phyloP scores from a whole-genome alignment of 192 early-diverging fungal genomes.

The Diversispora epigaea region DNA sequence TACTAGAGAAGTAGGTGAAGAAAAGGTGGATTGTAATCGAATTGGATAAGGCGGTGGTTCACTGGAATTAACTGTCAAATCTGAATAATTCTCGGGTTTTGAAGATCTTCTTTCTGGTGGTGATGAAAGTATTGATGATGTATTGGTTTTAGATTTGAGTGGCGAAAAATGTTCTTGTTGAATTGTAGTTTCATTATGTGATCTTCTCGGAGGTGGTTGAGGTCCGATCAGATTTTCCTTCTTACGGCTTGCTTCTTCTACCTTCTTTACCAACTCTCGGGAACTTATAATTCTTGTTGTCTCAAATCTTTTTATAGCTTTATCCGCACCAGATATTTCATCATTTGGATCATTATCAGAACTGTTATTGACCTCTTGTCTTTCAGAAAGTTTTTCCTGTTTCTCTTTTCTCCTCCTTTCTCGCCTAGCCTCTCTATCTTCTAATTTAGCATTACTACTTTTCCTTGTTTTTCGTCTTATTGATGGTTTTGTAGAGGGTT shows the following conservation, averaged over 20 bases:
- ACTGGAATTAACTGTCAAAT: not conserved
- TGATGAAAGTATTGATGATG: constrained; percentile 1
- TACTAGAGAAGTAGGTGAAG: not conserved
- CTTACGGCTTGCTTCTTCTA: not conserved
- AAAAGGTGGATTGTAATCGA: constrained; percentile 1
- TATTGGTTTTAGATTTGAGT: not conserved
- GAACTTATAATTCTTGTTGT: not conserved
- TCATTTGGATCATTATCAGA: not conserved
- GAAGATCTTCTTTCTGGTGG: not conserved
- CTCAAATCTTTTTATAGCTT: not conserved
- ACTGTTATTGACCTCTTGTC: constrained; percentile 2
- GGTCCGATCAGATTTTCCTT: not conserved
- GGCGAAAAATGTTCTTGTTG: not conserved
- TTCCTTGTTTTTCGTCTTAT: constrained; percentile 28
- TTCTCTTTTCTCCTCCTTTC: constrained; percentile 26
- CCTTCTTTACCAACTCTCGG: not conserved
- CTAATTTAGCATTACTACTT: constrained; percentile 27
- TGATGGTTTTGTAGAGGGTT: not conserved
- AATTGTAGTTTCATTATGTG: not conserved
- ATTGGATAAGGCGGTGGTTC: constrained; percentile 17
- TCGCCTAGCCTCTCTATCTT: constrained; percentile 25
- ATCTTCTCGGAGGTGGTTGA: not conserved
- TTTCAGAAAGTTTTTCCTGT: not conserved
- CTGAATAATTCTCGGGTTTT: not conserved
- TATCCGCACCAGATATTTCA: not conserved